Conservation (phyloP, 805 yeast species). For the Candida tallmaniae region DNA sequence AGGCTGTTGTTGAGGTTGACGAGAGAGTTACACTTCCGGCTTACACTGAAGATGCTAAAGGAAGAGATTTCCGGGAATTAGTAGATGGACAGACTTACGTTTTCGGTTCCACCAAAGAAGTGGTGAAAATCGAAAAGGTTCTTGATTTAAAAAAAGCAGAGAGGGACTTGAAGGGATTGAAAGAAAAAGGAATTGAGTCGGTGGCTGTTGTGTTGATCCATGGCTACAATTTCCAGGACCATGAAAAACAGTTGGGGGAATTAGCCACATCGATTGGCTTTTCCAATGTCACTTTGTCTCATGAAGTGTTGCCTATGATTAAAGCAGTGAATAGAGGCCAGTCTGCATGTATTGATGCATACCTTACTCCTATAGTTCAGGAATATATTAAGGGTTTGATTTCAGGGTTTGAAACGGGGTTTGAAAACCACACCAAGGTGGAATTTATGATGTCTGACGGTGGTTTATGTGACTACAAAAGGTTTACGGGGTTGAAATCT, state of each 20-base stretch:
- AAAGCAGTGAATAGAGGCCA: slow-evolving; percentile 31
- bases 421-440: slow-evolving; percentile 26
- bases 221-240: slow-evolving; percentile 30
- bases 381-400: slow-evolving; percentile 61
- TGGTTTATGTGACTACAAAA: slow-evolving; percentile 76
- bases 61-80: slow-evolving; percentile 7
- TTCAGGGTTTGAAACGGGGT: slow-evolving; percentile 55
- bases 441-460: slow-evolving; percentile 94
- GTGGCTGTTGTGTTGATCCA: slow-evolving; percentile 32
- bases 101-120: slow-evolving; percentile 18
- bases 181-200: slow-evolving; percentile 16
- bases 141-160: slow-evolving; percentile 20
- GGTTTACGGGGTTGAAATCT: slow-evolving; percentile 82
- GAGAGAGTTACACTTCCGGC: slow-evolving; percentile 78
- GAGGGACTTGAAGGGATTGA: slow-evolving; percentile 18
- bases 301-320: slow-evolving; percentile 33
- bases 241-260: slow-evolving; percentile 25
- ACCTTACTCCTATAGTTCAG: slow-evolving; percentile 30
- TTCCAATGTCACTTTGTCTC: slow-evolving; percentile 28
- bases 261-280: slow-evolving; percentile 30
- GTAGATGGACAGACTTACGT: slow-evolving; percentile 24
- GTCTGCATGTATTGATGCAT: slow-evolving; percentile 36
- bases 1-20: slow-evolving; percentile 72
- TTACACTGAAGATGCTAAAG: slow-evolving; percentile 53
- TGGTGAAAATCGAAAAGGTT: slow-evolving; percentile 19